phyloP scores from a whole-genome alignment of 192 early-diverging fungal genomes.

The Podila epigama region DNA sequence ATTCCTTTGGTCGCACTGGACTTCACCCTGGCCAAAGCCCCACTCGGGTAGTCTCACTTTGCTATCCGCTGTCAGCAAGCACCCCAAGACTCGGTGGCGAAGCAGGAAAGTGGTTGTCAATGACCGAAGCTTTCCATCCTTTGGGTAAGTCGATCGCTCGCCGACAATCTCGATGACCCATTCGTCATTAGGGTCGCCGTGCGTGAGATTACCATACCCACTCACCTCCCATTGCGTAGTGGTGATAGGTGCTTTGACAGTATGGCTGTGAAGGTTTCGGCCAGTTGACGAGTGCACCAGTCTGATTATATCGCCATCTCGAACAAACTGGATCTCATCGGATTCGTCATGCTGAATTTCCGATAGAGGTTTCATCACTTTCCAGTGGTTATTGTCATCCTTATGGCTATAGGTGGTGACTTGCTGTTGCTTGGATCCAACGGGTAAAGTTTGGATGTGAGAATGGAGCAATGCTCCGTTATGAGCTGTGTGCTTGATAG shows the following conservation, averaged over 20 bases:
- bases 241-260: constrained; percentile 74
- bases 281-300: constrained; percentile 73
- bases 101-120: constrained; percentile 84
- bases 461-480: constrained; percentile 93
- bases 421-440: constrained; percentile 93
- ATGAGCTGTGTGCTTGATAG: constrained; percentile 76
- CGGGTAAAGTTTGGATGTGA: constrained; percentile 82
- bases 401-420: constrained; percentile 91
- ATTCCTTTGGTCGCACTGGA: constrained; percentile 79
- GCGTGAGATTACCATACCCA: constrained; percentile 79
- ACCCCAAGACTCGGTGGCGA: constrained; percentile 71
- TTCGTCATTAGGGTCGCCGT: constrained; percentile 86
- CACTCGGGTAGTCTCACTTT: constrained; percentile 82
- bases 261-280: constrained; percentile 88
- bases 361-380: constrained; percentile 63
- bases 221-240: constrained; percentile 84
- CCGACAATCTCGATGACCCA: constrained; percentile 87
- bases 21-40: constrained; percentile 93
- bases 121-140: constrained; percentile 66
- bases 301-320: constrained; percentile 81
- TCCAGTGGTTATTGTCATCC: constrained; percentile 92
- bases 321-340: constrained; percentile 65
- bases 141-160: constrained; percentile 39
- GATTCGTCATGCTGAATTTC: constrained; percentile 19
- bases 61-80: constrained; percentile 74